Evolutionary conservation across 73 alveolate species (phyloP).

Genomic region (Paramecium pentaurelia): DNA sequence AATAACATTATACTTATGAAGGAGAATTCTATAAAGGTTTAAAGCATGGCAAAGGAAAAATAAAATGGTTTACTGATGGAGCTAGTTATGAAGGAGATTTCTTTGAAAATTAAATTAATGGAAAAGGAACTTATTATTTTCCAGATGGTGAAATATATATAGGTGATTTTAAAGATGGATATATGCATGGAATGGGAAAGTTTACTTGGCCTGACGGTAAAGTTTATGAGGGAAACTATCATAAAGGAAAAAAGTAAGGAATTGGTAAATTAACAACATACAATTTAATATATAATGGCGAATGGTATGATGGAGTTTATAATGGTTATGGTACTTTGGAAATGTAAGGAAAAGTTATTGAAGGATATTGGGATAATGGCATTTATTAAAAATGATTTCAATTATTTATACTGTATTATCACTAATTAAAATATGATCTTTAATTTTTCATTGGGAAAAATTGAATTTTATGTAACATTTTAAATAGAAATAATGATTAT

Average conservation of each 20-base stretch:
- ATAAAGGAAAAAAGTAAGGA: conserved; percentile 72
- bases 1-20: neutral
- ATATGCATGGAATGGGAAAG: conserved; percentile 63
- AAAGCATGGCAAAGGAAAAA: conserved; percentile 59
- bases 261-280: conserved; percentile 67
- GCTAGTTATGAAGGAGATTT: conserved; percentile 69
- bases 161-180: conserved; percentile 66
- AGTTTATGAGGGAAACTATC: conserved; percentile 68
- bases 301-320: conserved; percentile 74
- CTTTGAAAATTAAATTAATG: conserved; percentile 63
- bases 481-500: no score
- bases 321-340: conserved; percentile 66
- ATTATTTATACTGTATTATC: neutral
- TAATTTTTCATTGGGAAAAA: neutral
- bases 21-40: conserved; percentile 34
- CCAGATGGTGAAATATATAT: conserved; percentile 61
- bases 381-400: neutral
- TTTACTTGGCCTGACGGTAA: conserved; percentile 77
- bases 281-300: conserved; percentile 64
- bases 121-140: conserved; percentile 66
- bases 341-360: neutral
- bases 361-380: conserved; percentile 19
- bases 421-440: neutral
- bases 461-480: neutral
- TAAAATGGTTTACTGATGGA: conserved; percentile 59